Evolutionary conservation across 495 filamentous ascomycete genomes (phyloP), one percentile per base, ranked within the genome.

Genomic region (Daldinia loculata): DNA sequence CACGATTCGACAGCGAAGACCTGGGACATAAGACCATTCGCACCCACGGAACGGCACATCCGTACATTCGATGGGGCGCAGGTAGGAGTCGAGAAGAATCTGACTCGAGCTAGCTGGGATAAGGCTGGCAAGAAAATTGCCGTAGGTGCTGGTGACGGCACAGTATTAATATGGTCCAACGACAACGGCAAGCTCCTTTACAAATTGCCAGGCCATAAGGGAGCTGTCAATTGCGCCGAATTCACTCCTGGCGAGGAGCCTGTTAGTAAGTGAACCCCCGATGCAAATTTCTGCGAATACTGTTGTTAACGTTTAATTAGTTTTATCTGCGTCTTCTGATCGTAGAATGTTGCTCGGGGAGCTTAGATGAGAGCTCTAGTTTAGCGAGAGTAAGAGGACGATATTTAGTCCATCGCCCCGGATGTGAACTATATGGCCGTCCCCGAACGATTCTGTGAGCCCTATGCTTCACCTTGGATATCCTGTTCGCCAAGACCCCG

Each of bases 11-110:
- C 95, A 0, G 95, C 94, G 14, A 87, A 92, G 65, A 97, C 94
- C 24, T 99, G 95, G 96, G 94, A 99, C 78, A 92, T 99, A 45
- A 86, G 94, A 64, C 94, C 96, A 3, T 99, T 98, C 77, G 95
- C 96, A 2, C 93, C 95, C 0, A 85, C 89, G 0, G 92, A 97
- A 75, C 86, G 95, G 60, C 89, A 93, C 53, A 84, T 98, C 60
- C 88, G 85, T 55, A 94, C 92, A 0, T 98, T 92, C 76, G 93
- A 97, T 69, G 95, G 96, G 2, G 95, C 95, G 3, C 91, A 92
- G 6, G 80, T 89, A 15, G 95, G 94, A 1, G 75, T 97, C 36
- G 95, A 99, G 80, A 94, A 93, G 84, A 98, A 99, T 70, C 83
- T 99, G 15, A 89, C 96, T 56, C 87, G 90, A 50, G 95, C 95